These are phyloP conservation scores for Aspergillus awamori DNA, from an alignment of 2,329 filamentous ascomycete genomes.

Conservation along the genomic window DNA sequence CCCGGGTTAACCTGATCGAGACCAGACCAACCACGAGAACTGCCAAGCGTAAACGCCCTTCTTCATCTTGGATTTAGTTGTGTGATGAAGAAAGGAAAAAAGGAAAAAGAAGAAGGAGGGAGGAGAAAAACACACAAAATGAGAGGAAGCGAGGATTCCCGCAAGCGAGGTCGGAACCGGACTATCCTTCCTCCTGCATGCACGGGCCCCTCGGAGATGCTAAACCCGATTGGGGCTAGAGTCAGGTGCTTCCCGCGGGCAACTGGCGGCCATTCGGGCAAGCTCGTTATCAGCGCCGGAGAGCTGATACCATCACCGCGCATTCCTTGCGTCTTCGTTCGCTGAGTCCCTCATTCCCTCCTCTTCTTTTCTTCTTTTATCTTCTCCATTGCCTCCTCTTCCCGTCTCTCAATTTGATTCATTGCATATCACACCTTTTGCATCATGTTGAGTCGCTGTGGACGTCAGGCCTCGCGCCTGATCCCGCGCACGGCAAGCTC, in stretches of 20 bases:
- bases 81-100: slow-evolving; percentile 38
- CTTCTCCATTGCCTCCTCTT: slow-evolving; percentile 36
- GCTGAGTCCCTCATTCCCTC: slow-evolving; percentile 14
- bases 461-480: slow-evolving; percentile 37
- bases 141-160: slow-evolving; percentile 15
- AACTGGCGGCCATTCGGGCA: slow-evolving; percentile 27
- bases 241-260: slow-evolving; percentile 40
- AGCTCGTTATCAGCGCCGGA: background rate
- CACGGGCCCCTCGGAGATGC: slow-evolving; percentile 22
- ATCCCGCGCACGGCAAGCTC: slow-evolving; percentile 37
- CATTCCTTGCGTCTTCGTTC: slow-evolving; percentile 25
- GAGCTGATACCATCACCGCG: slow-evolving; percentile 8
- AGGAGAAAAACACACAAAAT: background rate
- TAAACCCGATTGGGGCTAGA: slow-evolving; percentile 28
- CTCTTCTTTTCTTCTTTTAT: slow-evolving; percentile 16
- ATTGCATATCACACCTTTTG: slow-evolving; percentile 30
- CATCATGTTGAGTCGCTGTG: slow-evolving; percentile 39
- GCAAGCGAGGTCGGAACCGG: slow-evolving; percentile 9
- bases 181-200: slow-evolving; percentile 5
- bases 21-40: slow-evolving; percentile 38
- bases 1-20: slow-evolving; percentile 36
- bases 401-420: slow-evolving; percentile 1
- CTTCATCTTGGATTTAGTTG: slow-evolving; percentile 48
- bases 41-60: slow-evolving; percentile 39
- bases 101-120: slow-evolving; percentile 23